phyloP scores from a whole-genome alignment of 176 grass and related monocot species.

The Cocos nucifera region DNA sequence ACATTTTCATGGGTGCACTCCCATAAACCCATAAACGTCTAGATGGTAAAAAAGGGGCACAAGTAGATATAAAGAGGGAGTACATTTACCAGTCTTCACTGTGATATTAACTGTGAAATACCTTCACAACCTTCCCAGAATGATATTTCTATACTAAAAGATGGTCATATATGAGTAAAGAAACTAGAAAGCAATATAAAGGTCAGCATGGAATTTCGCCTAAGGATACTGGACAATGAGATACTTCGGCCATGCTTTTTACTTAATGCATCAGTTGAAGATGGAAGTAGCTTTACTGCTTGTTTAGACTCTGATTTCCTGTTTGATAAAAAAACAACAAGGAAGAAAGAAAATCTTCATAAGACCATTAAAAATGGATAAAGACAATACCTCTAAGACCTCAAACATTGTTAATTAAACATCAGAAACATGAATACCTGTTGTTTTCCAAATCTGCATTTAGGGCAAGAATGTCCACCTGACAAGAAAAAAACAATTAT shows the following conservation, averaged over 20 bases:
- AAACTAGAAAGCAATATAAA: no score
- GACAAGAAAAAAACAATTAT: conserved; percentile 30
- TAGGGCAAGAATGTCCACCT: conserved; percentile 70
- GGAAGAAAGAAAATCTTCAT: conserved; percentile 5
- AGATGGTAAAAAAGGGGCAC: no score
- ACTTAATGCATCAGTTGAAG: conserved; percentile 41
- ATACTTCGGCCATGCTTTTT: conserved; percentile 40
- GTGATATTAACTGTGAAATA: no score
- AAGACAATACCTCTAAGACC: no score
- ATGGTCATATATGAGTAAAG: no score
- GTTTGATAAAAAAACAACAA: neutral
- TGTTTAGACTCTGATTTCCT: conserved; percentile 57
- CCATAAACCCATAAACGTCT: no score
- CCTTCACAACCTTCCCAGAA: no score
- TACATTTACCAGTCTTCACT: no score
- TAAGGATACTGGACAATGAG: conserved; percentile 30
- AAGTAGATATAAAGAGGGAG: no score
- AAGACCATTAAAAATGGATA: no score
- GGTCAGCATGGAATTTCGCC: neutral
- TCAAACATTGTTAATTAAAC: neutral
- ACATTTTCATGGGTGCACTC: no score
- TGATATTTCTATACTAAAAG: no score
- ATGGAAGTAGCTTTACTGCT: conserved; percentile 57
- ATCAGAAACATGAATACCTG: conserved; percentile 28
- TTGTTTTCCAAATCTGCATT: conserved; percentile 50